A percentile compares a stretch with the other conserved stretches of the same genome.
Evolutionary conservation across 2,329 filamentous ascomycete species (phyloP).

Genomic region (Nemania sp.): DNA sequence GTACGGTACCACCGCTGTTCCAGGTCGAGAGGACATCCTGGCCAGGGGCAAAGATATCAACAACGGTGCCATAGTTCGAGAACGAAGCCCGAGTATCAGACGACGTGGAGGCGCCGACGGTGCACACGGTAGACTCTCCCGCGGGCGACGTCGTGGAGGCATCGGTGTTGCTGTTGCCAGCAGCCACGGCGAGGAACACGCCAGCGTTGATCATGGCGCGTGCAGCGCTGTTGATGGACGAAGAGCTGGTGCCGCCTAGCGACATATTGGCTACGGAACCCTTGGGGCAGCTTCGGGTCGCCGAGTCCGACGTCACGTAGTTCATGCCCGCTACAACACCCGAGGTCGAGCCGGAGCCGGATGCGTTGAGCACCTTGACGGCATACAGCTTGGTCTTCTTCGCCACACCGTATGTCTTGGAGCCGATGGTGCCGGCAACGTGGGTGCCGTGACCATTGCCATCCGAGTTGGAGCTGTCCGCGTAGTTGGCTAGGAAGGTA

Average conservation of each 20-base stretch:
- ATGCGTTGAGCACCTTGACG: slow-evolving; percentile 50
- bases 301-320: slow-evolving; percentile 51
- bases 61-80: slow-evolving; percentile 53
- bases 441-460: slow-evolving; percentile 50
- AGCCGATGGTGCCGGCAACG: slow-evolving; percentile 35
- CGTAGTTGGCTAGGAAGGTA: slow-evolving; percentile 38
- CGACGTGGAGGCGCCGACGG: slow-evolving; percentile 54
- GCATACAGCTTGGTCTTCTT: slow-evolving; percentile 47
- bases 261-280: slow-evolving; percentile 60
- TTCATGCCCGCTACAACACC: slow-evolving; percentile 41
- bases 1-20: slow-evolving; percentile 41
- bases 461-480: slow-evolving; percentile 40
- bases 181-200: slow-evolving; percentile 57
- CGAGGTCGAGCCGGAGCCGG: slow-evolving; percentile 35
- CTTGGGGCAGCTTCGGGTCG: slow-evolving; percentile 43
- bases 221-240: slow-evolving; percentile 55
- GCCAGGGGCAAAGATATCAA: slow-evolving; percentile 52
- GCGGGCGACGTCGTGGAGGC: slow-evolving; percentile 51
- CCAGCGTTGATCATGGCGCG: slow-evolving; percentile 49
- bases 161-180: slow-evolving; percentile 54
- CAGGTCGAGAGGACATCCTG: slow-evolving; percentile 47
- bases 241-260: slow-evolving; percentile 51
- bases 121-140: slow-evolving; percentile 51
- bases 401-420: slow-evolving; percentile 49
- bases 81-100: slow-evolving; percentile 46